Evolutionary conservation across 176 grass and related monocot genomes (phyloP), one percentile per base, ranked within the genome.

Genomic region (Poa annua): DNA sequence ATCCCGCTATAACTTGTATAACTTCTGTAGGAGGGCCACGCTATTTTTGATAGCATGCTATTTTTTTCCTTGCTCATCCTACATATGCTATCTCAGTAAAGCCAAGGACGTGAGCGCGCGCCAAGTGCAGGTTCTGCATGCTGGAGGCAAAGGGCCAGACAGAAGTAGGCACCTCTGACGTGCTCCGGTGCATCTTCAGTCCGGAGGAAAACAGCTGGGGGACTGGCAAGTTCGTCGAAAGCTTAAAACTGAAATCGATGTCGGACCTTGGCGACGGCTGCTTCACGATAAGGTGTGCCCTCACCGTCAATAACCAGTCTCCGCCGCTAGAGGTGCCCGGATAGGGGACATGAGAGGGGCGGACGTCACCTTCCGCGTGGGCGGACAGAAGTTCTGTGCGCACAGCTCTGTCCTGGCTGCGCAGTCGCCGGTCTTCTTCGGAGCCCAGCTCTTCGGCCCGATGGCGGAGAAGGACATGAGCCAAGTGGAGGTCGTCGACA

Each of bases 391-490:
- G 65, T 68, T 68, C 44, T 8, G 1, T 1, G 71, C 71, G 3
- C 81, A 76, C 47, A 51, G 29, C 12, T 52, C 2, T 2, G 11
- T 84, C 17, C 42, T 84, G 7, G 56, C 71, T 1, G 44, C 81
- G 3, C 22, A 20, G 16, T 84, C 71, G 11, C 71, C 70, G 10
- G 71, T 84, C 3, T 76, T 76, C 11, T 76, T 76, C 11, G 20
- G 11, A 11, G 81, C 81, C 6, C 10, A 77, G 14, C 24, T 87
- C 49, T 49, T 77, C 17, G 60, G 79, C 7, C 15, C 17, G 6
- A 82, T 82, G 59, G 75, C 34, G 22, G 79, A 70, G 50, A 76
- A 59, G 59, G 35, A 33, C 29, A 11, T 36, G 65, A 7, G 15
- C 35, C 34, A 52, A 19, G 41, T 66, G n/a, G 17, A 21, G 78